phyloP scores from a whole-genome alignment of 441 rosid genomes.

The Metrosideros polymorpha region DNA sequence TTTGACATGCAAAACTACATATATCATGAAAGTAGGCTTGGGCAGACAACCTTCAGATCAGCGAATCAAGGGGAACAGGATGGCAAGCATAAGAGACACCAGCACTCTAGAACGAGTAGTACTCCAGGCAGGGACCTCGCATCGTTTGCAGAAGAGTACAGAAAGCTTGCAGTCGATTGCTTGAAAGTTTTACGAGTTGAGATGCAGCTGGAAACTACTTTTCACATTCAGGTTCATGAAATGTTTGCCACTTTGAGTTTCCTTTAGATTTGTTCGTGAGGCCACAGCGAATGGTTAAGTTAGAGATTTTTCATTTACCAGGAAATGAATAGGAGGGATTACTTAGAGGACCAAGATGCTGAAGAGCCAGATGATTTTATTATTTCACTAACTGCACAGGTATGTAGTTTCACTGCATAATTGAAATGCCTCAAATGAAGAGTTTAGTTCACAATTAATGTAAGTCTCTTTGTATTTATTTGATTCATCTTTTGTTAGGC shows the following conservation, averaged over 20 bases:
- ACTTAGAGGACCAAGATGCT: conserved; percentile 89
- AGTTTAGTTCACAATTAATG: not conserved
- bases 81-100: conserved; percentile 24
- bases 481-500: not conserved
- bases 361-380: conserved; percentile 98
- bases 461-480: not conserved
- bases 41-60: conserved; percentile 39
- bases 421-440: not conserved
- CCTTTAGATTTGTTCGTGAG: not conserved
- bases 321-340: conserved; percentile 92
- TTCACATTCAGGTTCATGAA: conserved; percentile 81
- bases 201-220: conserved; percentile 95
- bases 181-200: conserved; percentile 93
- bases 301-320: conserved; percentile 23
- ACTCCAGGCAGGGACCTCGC: conserved; percentile 41
- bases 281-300: not conserved
- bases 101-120: conserved; percentile 24
- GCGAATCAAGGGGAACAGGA: conserved; percentile 43
- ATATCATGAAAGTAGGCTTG: conserved; percentile 46
- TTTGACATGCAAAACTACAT: not conserved
- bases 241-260: conserved; percentile 3
- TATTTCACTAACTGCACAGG: conserved; percentile 88
- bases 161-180: conserved; percentile 95
- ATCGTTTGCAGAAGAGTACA: conserved; percentile 81
- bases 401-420: conserved; percentile 13